Conservation (phyloP, 257 asterid genomes). For the Gentiana dahurica region DNA sequence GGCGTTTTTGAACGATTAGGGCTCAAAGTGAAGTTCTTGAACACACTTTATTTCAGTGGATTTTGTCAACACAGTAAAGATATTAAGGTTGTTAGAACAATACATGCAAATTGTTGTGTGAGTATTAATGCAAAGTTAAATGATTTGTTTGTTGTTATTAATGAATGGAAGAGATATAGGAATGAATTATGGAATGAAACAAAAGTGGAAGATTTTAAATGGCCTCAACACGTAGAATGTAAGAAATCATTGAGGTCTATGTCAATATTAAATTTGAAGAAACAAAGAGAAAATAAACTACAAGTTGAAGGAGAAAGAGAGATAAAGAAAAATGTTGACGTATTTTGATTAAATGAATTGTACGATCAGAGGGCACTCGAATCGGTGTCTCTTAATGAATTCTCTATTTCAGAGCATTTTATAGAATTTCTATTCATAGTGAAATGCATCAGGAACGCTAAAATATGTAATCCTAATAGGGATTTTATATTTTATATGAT, state of each 20-base stretch:
- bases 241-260: slow-evolving; percentile 15
- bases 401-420: too few relatives aligned
- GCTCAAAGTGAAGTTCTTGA: slow-evolving; percentile 22
- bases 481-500: too few relatives aligned
- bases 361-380: too few relatives aligned
- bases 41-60: slow-evolving; percentile 33
- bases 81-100: slow-evolving; percentile 21
- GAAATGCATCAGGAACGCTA: too few relatives aligned
- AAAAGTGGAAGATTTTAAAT: slow-evolving; percentile 10
- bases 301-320: too few relatives aligned
- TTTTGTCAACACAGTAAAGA: slow-evolving; percentile 34
- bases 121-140: slow-evolving; percentile 25
- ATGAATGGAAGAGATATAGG: slow-evolving; percentile 28
- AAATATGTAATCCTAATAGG: too few relatives aligned
- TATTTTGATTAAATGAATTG: too few relatives aligned
- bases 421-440: too few relatives aligned
- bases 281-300: too few relatives aligned
- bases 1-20: slow-evolving; percentile 17
- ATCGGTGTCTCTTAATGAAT: too few relatives aligned
- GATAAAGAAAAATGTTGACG: too few relatives aligned
- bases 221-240: slow-evolving; percentile 31
- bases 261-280: too few relatives aligned
- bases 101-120: slow-evolving; percentile 51
- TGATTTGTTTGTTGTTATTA: slow-evolving; percentile 29
- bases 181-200: slow-evolving; percentile 9